Evolutionary conservation across 1,139 yeast species (phyloP).

Genomic region (Magnusiomyces ingens): DNA sequence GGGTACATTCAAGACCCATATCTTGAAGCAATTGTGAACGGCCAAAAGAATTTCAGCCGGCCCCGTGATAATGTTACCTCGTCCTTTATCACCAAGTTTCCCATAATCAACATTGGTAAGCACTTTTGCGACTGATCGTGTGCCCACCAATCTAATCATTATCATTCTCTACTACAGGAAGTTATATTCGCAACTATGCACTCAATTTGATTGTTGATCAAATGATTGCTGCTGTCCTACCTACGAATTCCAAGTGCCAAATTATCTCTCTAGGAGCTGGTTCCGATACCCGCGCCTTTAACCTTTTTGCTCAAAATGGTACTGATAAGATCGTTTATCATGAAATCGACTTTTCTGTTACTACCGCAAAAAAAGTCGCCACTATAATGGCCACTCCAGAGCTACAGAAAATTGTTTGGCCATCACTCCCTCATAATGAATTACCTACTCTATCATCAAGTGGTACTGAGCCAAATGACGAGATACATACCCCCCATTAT

Average conservation of each 20-base stretch:
- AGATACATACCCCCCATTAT: constrained; percentile 43
- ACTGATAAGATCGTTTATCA: constrained; percentile 40
- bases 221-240: constrained; percentile 33
- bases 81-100: constrained; percentile 48
- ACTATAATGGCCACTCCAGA: constrained; percentile 36
- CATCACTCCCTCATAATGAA: neutral
- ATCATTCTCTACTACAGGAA: constrained; percentile 44
- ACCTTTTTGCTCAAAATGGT: constrained; percentile 32
- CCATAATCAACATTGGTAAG: constrained; percentile 57
- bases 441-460: too few species aligned
- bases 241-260: constrained; percentile 40
- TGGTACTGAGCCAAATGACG: constrained; percentile 19
- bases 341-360: constrained; percentile 71
- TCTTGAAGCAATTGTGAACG: constrained; percentile 40
- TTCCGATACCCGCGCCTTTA: constrained; percentile 77
- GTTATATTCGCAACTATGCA: constrained; percentile 64
- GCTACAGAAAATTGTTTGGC: constrained; percentile 25
- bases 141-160: neutral
- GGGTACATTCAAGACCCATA: constrained; percentile 53
- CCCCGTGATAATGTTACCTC: constrained; percentile 19
- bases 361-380: constrained; percentile 53
- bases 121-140: neutral
- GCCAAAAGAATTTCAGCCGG: constrained; percentile 28
- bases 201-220: constrained; percentile 49
- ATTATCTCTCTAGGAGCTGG: constrained; percentile 91